These are phyloP conservation scores for Neurospora sp. DNA, from an alignment of 495 filamentous ascomycete genomes.

Conservation along the genomic window DNA sequence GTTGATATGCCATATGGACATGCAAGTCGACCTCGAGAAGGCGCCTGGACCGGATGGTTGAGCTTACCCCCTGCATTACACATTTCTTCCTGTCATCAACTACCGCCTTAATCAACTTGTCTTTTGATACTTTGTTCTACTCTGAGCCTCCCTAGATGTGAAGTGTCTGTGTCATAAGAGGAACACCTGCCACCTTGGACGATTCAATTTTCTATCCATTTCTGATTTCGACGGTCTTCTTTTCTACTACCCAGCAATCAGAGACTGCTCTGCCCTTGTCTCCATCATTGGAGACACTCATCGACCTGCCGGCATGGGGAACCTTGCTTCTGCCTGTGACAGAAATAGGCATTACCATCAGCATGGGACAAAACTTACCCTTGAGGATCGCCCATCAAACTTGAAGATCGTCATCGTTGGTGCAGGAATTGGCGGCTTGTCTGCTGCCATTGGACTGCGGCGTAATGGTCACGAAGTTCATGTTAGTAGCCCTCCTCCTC, in stretches of 20 bases:
- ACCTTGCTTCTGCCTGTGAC: background rate
- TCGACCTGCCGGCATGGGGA: background rate
- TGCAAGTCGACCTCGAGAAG: background rate
- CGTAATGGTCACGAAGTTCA: conserved; percentile 45
- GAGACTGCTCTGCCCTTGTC: background rate
- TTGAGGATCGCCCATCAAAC: conserved; percentile 4
- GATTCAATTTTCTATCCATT: background rate
- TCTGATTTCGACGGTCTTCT: background rate
- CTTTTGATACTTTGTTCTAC: background rate
- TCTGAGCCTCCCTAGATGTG: background rate
- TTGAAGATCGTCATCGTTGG: conserved; percentile 41
- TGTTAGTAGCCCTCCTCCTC: conserved; percentile 14
- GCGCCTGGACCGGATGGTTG: background rate
- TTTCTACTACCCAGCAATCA: background rate
- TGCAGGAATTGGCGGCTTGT: conserved; percentile 46
- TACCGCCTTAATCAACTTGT: background rate
- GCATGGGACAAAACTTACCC: background rate
- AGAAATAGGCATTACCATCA: background rate
- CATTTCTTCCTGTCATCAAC: background rate
- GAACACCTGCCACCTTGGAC: background rate
- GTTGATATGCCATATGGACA: background rate
- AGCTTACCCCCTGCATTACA: background rate
- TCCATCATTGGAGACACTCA: background rate
- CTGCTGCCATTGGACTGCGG: conserved; percentile 43
- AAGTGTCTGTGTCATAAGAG: background rate